Percentiles rank a stretch among this genome's conserved stretches.
These are phyloP conservation scores for Margaritispora aquatica DNA, from an alignment of 495 filamentous ascomycete genomes.

Conservation along the genomic window DNA sequence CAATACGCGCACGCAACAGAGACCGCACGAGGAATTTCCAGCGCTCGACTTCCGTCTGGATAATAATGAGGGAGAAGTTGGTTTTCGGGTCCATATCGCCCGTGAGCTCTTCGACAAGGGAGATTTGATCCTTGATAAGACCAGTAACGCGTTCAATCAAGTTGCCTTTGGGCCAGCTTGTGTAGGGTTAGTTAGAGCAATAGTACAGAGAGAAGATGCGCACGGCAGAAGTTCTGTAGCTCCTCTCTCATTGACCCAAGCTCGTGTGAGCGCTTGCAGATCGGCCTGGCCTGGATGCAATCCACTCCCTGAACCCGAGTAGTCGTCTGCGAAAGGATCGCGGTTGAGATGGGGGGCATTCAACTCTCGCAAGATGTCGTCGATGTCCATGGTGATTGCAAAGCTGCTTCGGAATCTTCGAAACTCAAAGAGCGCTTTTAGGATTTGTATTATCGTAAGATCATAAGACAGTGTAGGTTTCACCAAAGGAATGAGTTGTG, in stretches of 20 bases:
- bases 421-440: too few relatives aligned
- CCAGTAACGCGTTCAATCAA: slow-evolving; percentile 69
- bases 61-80: slow-evolving; percentile 87
- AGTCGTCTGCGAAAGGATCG: neutral
- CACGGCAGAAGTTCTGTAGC: slow-evolving; percentile 71
- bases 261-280: slow-evolving; percentile 81
- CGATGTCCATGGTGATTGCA: slow-evolving; percentile 64
- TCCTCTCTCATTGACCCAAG: slow-evolving; percentile 87
- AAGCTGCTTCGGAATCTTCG: neutral
- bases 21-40: slow-evolving; percentile 85
- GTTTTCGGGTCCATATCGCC: slow-evolving; percentile 76
- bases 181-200: neutral
- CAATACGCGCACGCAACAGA: slow-evolving; percentile 76
- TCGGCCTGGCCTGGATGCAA: slow-evolving; percentile 37
- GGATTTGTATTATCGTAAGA: too few relatives aligned
- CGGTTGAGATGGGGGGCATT: neutral
- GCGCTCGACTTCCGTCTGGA: slow-evolving; percentile 93
- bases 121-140: slow-evolving; percentile 62
- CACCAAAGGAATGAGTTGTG: too few relatives aligned
- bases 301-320: neutral
- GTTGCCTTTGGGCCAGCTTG: slow-evolving; percentile 42
- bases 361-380: slow-evolving; percentile 69
- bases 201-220: slow-evolving; percentile 1
- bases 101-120: slow-evolving; percentile 68
- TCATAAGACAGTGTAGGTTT: too few relatives aligned